These are phyloP conservation scores for Solanum medicagineum DNA, from an alignment of 257 asterid species.

Conservation along the genomic window DNA sequence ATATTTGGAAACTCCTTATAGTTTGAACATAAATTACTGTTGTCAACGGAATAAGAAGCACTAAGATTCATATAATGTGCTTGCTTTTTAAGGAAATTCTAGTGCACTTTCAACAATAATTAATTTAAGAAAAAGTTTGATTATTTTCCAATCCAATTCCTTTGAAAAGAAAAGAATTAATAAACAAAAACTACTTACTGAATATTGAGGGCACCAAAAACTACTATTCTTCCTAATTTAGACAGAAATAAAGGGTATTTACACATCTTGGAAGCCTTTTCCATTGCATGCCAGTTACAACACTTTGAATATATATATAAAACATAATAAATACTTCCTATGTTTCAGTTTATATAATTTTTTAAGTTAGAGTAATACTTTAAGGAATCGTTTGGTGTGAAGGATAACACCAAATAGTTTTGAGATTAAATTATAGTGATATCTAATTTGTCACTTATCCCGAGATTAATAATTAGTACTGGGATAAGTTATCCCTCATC, in stretches of 20 bases:
- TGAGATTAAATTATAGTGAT: no score
- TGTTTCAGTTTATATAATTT: no score
- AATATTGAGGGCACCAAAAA: neutral
- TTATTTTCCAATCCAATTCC: neutral
- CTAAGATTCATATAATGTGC: neutral
- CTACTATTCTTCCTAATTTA: neutral
- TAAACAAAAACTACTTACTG: neutral
- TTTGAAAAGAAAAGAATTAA: constrained; percentile 3
- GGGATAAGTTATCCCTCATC: no score
- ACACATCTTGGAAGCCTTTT: neutral
- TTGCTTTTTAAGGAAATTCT: neutral
- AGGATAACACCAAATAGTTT: no score
- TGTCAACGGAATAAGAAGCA: neutral
- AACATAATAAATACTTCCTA: no score
- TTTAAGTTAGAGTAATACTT: no score
- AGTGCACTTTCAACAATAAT: neutral
- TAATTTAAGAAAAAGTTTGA: neutral
- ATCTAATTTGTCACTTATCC: no score
- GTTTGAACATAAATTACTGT: neutral
- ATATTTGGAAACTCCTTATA: neutral
- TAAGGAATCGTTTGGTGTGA: no score
- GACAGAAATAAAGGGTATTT: neutral
- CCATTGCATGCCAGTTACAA: neutral
- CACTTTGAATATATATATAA: no score
- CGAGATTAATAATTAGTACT: no score